Evolutionary conservation across 179 eudicot species (phyloP), one percentile per base, ranked within the genome.

Genomic region (Monotropa hypopitys): DNA sequence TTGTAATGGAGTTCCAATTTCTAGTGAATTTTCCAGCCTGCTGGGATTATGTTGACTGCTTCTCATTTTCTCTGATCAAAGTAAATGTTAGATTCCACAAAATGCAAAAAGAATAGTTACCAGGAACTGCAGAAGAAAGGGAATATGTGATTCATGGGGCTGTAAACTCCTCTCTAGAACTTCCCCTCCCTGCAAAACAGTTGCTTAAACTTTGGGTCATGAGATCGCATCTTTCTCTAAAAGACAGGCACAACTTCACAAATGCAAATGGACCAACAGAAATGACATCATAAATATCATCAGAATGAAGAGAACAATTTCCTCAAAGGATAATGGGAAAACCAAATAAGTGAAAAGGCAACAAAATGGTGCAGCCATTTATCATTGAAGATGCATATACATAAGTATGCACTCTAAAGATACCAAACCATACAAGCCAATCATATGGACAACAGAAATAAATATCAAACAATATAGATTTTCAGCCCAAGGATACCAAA

Each of bases 91-190:
- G 73, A 54, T 26, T 23, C 50, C 66, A 46, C 6, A 8, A 23
- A 46, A 10, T 13, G 16, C 12, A 9, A 75, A 49, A 66, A 70
- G 20, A 0, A 23, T 21, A 62, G 40, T 76, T 89, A 93, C 99
- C 97, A 91, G 76, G 85, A 91, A 96, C 78, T 93, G 99, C 63
- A 96, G 96, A 85, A 96, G 96, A 79, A 89, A 96, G 40, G 99
- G 97, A 78, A 96, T 87, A 75, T 96, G 99, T 56, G 99, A 94
- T 87, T 96, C 99, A 84, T 93, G 87, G 42, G 99, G 99, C 83
- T 96, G 98, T 80, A 94, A 82, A 78, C 87, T 81, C 80, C 86
- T 88, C 79, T 89, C 93, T 62, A 90, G 84, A 62, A 91, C 83
- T 54, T 88, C 88, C 80, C 98, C 93, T 74, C 82, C 89, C 97